Evolutionary conservation across 768 basidiomycete genomes (phyloP).

Genomic region (Nidularia sp.): DNA sequence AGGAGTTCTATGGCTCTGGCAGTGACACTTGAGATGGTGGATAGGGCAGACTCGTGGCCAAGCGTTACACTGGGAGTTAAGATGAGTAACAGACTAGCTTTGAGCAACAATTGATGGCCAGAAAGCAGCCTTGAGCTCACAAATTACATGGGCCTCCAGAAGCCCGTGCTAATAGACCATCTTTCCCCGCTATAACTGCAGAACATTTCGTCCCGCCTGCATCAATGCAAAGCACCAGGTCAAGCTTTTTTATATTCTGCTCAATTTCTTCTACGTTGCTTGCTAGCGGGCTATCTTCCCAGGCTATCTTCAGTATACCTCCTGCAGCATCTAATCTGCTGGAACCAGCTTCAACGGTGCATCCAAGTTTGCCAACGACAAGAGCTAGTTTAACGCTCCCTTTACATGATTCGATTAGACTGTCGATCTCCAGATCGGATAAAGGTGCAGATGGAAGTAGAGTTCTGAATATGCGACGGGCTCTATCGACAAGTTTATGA

Average conservation of each 20-base stretch:
- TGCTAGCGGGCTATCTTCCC: neutral
- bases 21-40: conserved; percentile 7
- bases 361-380: conserved; percentile 17
- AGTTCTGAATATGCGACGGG: conserved; percentile 23
- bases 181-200: conserved; percentile 13
- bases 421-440: conserved; percentile 21
- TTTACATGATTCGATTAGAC: conserved; percentile 19
- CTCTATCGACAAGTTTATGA: conserved; percentile 22
- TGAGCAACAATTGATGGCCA: neutral
- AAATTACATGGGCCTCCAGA: conserved; percentile 22
- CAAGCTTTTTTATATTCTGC: too few relatives aligned
- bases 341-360: conserved; percentile 11
- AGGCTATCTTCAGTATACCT: conserved; percentile 12
- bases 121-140: conserved; percentile 5
- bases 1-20: conserved; percentile 4
- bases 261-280: neutral
- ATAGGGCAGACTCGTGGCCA: conserved; percentile 17
- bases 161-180: conserved; percentile 13
- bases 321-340: conserved; percentile 13
- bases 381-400: conserved; percentile 26
- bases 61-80: conserved; percentile 13
- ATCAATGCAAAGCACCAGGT: conserved; percentile 17
- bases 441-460: conserved; percentile 12
- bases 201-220: conserved; percentile 21
- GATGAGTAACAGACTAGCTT: neutral